phyloP scores from a whole-genome alignment of 106 monocot genomes.

The Allium cepa region DNA sequence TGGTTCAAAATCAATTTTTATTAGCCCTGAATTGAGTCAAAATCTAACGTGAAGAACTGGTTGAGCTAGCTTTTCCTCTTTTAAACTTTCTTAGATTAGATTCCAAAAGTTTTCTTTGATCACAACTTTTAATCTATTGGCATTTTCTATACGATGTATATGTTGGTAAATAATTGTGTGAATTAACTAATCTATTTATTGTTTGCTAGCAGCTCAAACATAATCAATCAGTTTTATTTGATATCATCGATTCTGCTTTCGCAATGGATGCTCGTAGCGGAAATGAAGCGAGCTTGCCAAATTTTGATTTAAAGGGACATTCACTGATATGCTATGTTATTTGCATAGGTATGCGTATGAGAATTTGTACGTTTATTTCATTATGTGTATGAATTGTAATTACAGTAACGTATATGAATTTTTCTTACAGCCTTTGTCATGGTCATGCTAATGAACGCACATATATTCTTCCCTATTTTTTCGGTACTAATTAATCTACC shows the following conservation, averaged over 20 bases:
- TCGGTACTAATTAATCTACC: not conserved
- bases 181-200: no score
- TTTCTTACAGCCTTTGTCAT: conserved; percentile 1
- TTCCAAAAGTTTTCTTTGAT: no score
- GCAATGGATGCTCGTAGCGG: not conserved
- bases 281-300: not conserved
- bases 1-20: no score
- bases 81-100: no score
- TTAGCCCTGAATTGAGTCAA: no score
- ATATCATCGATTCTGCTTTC: conserved; percentile 2
- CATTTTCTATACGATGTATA: no score
- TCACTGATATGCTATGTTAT: not conserved
- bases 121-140: no score
- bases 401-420: not conserved
- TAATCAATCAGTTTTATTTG: not conserved
- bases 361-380: not conserved
- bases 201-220: not conserved
- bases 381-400: not conserved
- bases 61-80: no score
- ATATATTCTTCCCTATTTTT: not conserved
- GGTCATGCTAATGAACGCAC: conserved; percentile 4
- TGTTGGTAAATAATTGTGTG: no score
- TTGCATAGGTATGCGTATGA: not conserved
- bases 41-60: no score
- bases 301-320: not conserved